Base-by-base conservation (phyloP, 2,329 filamentous ascomycete genomes). In the Xylaria sp. region DNA sequence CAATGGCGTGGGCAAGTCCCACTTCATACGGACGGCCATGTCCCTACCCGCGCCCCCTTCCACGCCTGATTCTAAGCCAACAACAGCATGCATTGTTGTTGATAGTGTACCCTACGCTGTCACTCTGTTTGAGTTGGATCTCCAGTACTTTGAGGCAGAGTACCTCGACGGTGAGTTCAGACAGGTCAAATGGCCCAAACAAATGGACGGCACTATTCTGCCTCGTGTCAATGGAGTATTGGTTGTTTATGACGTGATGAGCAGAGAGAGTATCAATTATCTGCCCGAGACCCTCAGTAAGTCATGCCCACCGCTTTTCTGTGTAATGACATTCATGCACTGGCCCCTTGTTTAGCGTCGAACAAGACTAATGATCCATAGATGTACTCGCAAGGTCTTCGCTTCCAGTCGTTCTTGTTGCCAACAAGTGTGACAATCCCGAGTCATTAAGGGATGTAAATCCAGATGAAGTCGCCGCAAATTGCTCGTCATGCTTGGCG, bases 401-500 rank as follows among this genome's bases (percentile, higher is more conserved):
- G 23, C 76, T 96, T 46, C 91, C 92, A 7, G 89, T 88, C 56
- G 82, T 93, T 63, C 82, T 97, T 48, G 90, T 95, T 55, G 91
- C 91, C 58, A 93, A 88, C 73, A 97, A 97, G 79, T 96, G 91
- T 78, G 93, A 97, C 73, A 83, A 86, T 54, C 86, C 88, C 52
- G 83, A 87, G 63, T 81, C 83, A 59, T 78, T 85, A 60, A 86
- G 89, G 69, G 83, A 91, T 70, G 80, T 95, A 58, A 86, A 93
- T 69, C 83, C 88, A 11, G 80, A 85, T 34, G 82, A 78, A 58
- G 81, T 94, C 49, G 77, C 82, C 52, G 75, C 74, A 59, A 86
- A 83, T 65, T 90, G 89, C 66, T 82, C 88, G 61, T 81, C 88
- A 13, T 88, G 85, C 67, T 81, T 93, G 63, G 84, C 85, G 63